Percentiles rank a stretch among this genome's conserved stretches.
phyloP scores from a whole-genome alignment of 2,329 filamentous ascomycete genomes.

The Cladosporium austrohemisphaericum region DNA sequence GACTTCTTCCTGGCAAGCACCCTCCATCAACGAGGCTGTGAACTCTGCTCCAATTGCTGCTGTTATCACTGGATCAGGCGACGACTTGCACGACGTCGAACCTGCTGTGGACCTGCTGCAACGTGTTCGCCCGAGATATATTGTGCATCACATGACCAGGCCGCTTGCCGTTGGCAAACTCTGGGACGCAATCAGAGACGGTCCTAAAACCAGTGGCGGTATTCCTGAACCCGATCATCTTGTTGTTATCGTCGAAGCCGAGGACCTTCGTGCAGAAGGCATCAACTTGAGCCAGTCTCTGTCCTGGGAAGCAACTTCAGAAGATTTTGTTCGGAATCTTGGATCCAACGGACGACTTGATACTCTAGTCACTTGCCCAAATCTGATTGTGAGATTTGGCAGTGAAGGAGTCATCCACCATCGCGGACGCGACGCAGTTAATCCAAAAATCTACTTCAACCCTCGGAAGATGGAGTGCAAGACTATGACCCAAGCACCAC shows the following conservation, averaged over 20 bases:
- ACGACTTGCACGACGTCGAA: constrained; percentile 30
- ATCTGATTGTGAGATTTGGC: constrained; percentile 34
- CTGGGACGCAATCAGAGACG: constrained; percentile 34
- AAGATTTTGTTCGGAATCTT: constrained; percentile 34
- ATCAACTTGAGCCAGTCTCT: constrained; percentile 31
- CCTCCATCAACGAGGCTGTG: constrained; percentile 22
- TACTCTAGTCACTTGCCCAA: constrained; percentile 34
- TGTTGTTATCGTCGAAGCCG: constrained; percentile 34
- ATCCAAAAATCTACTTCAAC: constrained; percentile 33
- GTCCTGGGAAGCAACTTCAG: constrained; percentile 33
- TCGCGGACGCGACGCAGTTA: constrained; percentile 32
- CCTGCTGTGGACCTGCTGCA: constrained; percentile 33
- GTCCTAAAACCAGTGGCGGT: constrained; percentile 29
- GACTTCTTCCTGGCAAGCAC: constrained; percentile 29
- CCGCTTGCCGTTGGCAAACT: constrained; percentile 31
- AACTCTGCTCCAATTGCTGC: constrained; percentile 23
- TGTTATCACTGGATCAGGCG: constrained; percentile 32
- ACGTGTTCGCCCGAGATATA: constrained; percentile 27
- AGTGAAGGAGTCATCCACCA: constrained; percentile 33
- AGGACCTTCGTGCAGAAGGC: constrained; percentile 33
- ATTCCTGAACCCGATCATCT: constrained; percentile 31
- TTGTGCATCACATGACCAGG: constrained; percentile 34
- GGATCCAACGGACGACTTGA: constrained; percentile 33
- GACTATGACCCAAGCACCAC: constrained; percentile 4
- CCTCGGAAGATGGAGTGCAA: constrained; percentile 26